Percentiles rank a stretch among this genome's conserved stretches.
Conservation (phyloP, 2,329 filamentous ascomycete genomes). For the Penicillium decumbens region DNA sequence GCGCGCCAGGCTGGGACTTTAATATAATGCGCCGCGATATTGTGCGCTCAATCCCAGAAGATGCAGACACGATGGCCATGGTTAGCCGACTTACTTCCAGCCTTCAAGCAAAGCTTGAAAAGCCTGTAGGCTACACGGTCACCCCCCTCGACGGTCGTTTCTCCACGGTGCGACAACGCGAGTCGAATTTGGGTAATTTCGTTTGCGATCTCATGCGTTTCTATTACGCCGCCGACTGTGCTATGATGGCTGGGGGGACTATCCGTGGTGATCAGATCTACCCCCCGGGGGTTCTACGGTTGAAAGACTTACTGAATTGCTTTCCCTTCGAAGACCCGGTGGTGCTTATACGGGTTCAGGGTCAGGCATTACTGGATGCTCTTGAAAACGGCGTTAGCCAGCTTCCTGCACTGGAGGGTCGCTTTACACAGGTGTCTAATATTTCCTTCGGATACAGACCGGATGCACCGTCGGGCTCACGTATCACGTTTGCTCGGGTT, state of each 20-base stretch:
- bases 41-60: conserved; percentile 61
- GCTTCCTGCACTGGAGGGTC: conserved; percentile 77
- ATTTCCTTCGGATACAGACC: conserved; percentile 72
- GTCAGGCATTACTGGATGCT: conserved; percentile 69
- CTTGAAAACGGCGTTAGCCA: conserved; percentile 77
- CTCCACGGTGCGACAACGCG: conserved; percentile 68
- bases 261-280: conserved; percentile 87
- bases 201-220: conserved; percentile 86
- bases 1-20: conserved; percentile 65
- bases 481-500: conserved; percentile 61
- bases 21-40: conserved; percentile 72
- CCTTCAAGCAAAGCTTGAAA: conserved; percentile 71
- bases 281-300: conserved; percentile 67
- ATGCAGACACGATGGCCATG: conserved; percentile 57
- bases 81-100: conserved; percentile 67
- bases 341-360: conserved; percentile 67
- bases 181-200: conserved; percentile 86
- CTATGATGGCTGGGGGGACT: conserved; percentile 78
- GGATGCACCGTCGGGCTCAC: conserved; percentile 53
- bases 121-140: conserved; percentile 76
- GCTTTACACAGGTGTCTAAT: conserved; percentile 83
- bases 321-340: conserved; percentile 92
- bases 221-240: conserved; percentile 75
- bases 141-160: conserved; percentile 82
- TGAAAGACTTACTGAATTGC: conserved; percentile 81